A percentile compares a stretch with the other conserved stretches of the same genome.
phyloP scores from a whole-genome alignment of 139 green algal species.

The Mesotaenium endlicherianum region DNA sequence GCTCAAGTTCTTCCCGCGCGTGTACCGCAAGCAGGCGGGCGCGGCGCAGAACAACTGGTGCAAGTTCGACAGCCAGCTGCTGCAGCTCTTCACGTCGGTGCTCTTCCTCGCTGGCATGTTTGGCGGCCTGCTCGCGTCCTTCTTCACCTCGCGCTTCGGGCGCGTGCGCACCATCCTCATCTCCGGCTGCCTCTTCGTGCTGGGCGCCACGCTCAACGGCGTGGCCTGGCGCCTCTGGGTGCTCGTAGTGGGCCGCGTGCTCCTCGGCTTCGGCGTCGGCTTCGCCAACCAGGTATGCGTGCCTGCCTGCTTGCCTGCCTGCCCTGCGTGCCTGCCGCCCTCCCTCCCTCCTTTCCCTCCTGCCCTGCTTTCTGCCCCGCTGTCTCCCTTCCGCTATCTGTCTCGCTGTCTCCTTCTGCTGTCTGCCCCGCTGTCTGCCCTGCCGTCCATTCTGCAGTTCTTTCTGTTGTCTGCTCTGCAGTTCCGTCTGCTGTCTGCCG shows the following conservation, averaged over 20 bases:
- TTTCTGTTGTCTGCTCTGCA: no score
- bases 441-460: no score
- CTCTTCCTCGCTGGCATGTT: slow-evolving; percentile 65
- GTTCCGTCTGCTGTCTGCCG: no score
- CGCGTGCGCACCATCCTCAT: slow-evolving; percentile 61
- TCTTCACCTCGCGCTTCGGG: slow-evolving; percentile 47
- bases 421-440: no score
- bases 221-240: slow-evolving; percentile 59
- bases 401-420: no score
- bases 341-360: no score
- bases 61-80: slow-evolving; percentile 58
- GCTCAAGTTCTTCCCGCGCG: slow-evolving; percentile 62
- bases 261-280: slow-evolving; percentile 76
- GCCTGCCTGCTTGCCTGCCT: no score
- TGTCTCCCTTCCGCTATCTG: no score
- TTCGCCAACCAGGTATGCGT: slow-evolving; percentile 68
- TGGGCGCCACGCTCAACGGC: slow-evolving; percentile 57
- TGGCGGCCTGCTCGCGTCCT: slow-evolving; percentile 37
- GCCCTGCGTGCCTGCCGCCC: no score
- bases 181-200: slow-evolving; percentile 57
- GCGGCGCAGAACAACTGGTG: slow-evolving; percentile 42
- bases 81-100: slow-evolving; percentile 71
- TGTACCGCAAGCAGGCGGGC: slow-evolving; percentile 12
- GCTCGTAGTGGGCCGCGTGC: slow-evolving; percentile 70
- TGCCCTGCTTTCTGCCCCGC: no score